Evolutionary conservation across 164 flowering plant genomes (phyloP), one percentile per base, ranked within the genome.

Genomic region (Echeveria elegans): DNA sequence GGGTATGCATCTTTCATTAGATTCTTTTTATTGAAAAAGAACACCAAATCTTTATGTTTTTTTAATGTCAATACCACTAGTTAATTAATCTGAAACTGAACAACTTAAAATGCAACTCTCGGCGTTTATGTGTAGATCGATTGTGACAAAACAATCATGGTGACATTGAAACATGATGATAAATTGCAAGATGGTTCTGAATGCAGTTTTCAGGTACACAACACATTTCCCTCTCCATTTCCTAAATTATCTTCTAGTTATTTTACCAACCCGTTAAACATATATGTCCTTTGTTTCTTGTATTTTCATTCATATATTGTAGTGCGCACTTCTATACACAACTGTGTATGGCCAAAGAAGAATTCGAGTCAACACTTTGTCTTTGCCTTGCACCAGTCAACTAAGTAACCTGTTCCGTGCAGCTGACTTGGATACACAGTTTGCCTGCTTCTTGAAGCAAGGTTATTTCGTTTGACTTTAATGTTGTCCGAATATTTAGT

Each of bases 281-380:
- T 38, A 8, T 38, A 38, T 38, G 38, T 36, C 9, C 38, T 36
- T 36, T 10, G 9, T 36, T 36, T 36, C 38, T 36, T 36, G 9
- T 36, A 36, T 9, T 36, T 19, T n/a, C 68, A n/a, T n/a, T 4
- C 50, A 45, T 30, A 32, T 19, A 38, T 66, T 5, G 50, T 69
- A 94, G 99, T 94, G 96, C 76, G 99, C 99, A 15, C 96, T 94
- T 80, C 92, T 94, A 32, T 94, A 94, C 77, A 94, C 99, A 66
- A 94, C 97, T 53, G 76, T 89, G 15, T 84, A 85, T 79, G 99
- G 99, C 60, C 90, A 94, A 86, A 83, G 99, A 87, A 88, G 97
- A 79, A 94, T 94, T 62, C 87, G 99, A 18, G 88, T 94, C 68
- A 79, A 81, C 50, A 91, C 88, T 40, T 78, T 94, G 43, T 94